Evolutionary conservation across 805 yeast species (phyloP), one percentile per base, ranked within the genome.

Genomic region (Wickerhamiella sorbophila): DNA sequence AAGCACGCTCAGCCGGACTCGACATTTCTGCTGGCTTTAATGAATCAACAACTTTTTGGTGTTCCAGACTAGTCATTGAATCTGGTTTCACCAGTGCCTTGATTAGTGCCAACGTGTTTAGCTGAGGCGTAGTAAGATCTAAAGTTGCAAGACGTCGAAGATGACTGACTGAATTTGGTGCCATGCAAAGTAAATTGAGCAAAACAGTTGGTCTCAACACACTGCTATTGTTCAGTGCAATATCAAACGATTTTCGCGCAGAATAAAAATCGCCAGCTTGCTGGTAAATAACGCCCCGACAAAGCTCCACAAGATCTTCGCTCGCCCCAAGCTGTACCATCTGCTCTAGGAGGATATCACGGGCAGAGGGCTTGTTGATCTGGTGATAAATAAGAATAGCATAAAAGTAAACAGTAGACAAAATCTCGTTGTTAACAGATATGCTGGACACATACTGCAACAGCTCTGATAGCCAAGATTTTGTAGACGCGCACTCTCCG

Each of bases 261-360:
- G 32, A 24, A 12, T 4, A 20, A 5, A 9, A n/a, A 5, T 21
- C 14, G 36, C 41, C 38, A 3, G 17, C n/a, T 3, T 20, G 24
- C 14, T 39, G 42, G 4, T 33, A 32, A 15, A 33, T 19, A 18
- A 33, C 31, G n/a, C 26, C 42, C n/a, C 26, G 22, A 16, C 42
- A 39, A 34, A 21, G 27, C 21, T 24, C 38, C 20, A 34, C 21
- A 20, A 15, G 9, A 4, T 9, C 9, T 14, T 15, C n/a, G 31
- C 8, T 12, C 18, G 20, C 29, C 2, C 12, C 16, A 5, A 16
- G 20, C 14, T 36, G 19, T 16, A 15, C 38, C 20, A 36, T 6
- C 31, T 36, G 31, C 12, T 34, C 31, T 29, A 31, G 24, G 6
- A 31, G 21, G 14, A 38, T 10, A 27, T 39, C 34, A 9, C 34